Conservation (phyloP, 768 basidiomycete species). For the Pleurotus eryngii region DNA sequence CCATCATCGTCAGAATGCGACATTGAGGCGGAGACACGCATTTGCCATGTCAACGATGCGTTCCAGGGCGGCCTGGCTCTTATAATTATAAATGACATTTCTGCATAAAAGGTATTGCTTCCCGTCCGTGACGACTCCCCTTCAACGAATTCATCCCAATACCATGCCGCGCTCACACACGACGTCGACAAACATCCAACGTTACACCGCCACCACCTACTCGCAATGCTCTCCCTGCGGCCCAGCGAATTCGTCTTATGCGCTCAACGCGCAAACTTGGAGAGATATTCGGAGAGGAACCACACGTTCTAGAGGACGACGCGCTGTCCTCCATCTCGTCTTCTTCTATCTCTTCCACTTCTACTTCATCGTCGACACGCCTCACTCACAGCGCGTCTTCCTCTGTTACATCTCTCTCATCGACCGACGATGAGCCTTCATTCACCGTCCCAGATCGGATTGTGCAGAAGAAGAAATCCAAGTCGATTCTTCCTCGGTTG, state of each 20-base stretch:
- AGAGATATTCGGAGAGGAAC: constrained; percentile 47
- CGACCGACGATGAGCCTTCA: constrained; percentile 1
- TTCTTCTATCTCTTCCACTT: constrained; percentile 1
- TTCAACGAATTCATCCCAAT: not conserved
- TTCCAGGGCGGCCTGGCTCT: constrained; percentile 2
- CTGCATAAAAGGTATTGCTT: not conserved
- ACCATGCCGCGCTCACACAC: not conserved
- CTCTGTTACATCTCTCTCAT: constrained; percentile 1
- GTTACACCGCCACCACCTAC: constrained; percentile 38
- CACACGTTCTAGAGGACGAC: constrained; percentile 29
- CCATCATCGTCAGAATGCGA: constrained; percentile 8
- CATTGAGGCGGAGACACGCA: constrained; percentile 5
- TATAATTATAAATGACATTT: constrained; percentile 1
- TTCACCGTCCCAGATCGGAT: not conserved
- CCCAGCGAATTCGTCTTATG: constrained; percentile 51
- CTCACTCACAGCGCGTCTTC: constrained; percentile 6
- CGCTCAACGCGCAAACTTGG: constrained; percentile 57
- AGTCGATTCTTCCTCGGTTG: not conserved
- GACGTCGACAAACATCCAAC: not conserved
- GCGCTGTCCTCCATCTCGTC: constrained; percentile 10
- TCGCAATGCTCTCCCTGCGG: constrained; percentile 40
- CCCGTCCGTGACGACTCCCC: not conserved
- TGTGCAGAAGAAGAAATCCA: constrained; percentile 3
- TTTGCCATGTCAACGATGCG: constrained; percentile 7
- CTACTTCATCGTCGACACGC: constrained; percentile 5